Base-by-base conservation (phyloP, 2,329 filamentous ascomycete genomes). In the Tolypocladium tundrense region DNA sequence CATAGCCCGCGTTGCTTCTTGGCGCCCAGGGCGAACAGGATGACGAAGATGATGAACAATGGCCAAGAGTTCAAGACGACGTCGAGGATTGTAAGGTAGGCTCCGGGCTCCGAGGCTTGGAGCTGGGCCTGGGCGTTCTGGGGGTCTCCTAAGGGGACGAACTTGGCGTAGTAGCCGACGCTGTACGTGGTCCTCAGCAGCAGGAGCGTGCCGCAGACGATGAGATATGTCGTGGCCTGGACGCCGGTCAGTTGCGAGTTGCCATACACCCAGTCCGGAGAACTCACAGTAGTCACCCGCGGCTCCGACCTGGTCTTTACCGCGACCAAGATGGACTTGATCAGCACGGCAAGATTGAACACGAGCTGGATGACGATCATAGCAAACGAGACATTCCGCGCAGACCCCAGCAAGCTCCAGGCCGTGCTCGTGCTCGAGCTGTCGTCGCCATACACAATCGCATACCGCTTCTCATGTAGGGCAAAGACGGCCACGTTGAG, bases 11-110 rank as follows among this genome's bases (percentile, higher is more conserved):
- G 63, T 6, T 53, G 37, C 24, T 63, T 69, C 10, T 62, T 65
- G 3, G 52, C 55, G 1, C 68, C 70, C 3, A 73, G 57, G 9
- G 59, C 58, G 42, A 68, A 70, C 1, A 70, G 57, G 14, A 72
- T 39, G 14, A 58, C 54, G 8, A 70, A 60, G 3, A 68, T 56
- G 9, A 64, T 55, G 35, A 73, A 66, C 2, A 61, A 57, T 0
- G 66, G 62, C 65, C 66, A 69, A 1, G 59, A 55, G 7, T 51
- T 53, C 9, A 71, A 60, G 45, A 72, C 4, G 21, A 64, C 56
- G 1, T 65, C 57, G 24, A 70, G 42, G 2, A 70, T 60, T 33
- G 60, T 48, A 19, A 62, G 60, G 39, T 60, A 63, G 2, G 27
- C 37, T 4, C 59, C n/a, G 8, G 42, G 61, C 0, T 13, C 1